Percentiles rank a stretch among this genome's conserved stretches.
phyloP scores from a whole-genome alignment of 164 flowering plant species.

The Saururus chinensis region DNA sequence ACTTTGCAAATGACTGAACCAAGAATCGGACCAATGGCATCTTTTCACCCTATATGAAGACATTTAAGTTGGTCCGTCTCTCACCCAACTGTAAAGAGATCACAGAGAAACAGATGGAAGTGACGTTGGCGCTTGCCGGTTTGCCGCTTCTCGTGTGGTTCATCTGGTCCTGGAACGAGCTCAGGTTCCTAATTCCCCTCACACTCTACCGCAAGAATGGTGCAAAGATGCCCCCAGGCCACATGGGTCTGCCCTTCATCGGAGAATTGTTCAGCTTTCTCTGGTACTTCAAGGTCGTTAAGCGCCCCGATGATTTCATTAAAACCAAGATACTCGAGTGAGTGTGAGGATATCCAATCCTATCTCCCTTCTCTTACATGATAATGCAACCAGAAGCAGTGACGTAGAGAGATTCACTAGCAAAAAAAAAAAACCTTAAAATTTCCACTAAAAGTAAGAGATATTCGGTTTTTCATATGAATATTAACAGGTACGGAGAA shows the following conservation, averaged over 20 bases:
- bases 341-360: not conserved
- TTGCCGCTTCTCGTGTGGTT: constrained; percentile 9
- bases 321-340: not conserved
- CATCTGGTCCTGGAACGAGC: constrained; percentile 18
- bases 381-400: too few species aligned
- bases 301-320: constrained; percentile 44
- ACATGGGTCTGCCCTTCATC: constrained; percentile 34
- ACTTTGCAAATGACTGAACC: too few species aligned
- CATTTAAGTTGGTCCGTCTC: too few species aligned
- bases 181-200: constrained; percentile 8
- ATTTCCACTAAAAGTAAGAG: too few species aligned
- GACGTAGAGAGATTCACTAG: too few species aligned
- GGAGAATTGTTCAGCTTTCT: constrained; percentile 40
- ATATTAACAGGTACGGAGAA: not conserved
- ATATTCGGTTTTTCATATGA: too few species aligned
- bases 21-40: too few species aligned
- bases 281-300: constrained; percentile 42
- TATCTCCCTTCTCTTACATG: too few species aligned
- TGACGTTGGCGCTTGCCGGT: constrained; percentile 1
- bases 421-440: too few species aligned
- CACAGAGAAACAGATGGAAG: not conserved
- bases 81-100: not conserved
- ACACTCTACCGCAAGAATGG: not conserved
- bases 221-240: constrained; percentile 32
- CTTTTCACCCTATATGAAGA: too few species aligned